Evolutionary conservation across 345 rosid species (phyloP).

Genomic region (Arabidopsis thaliana): TAIR10.1 NC_003076.8:21745501-21746000

Average conservation of each 20-base stretch:
- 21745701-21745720: slow-evolving; percentile 89
- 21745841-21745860: slow-evolving; percentile 70
- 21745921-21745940: slow-evolving; percentile 71
- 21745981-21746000: neutral
- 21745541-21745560: slow-evolving; percentile 81
- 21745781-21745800: slow-evolving; percentile 70
- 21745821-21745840: slow-evolving; percentile 83
- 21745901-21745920: slow-evolving; percentile 66
- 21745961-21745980: slow-evolving; percentile 67
- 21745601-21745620: slow-evolving; percentile 69
- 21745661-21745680: slow-evolving; percentile 71
- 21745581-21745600: slow-evolving; percentile 81
- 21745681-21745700: slow-evolving; percentile 67
- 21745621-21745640: slow-evolving; percentile 67
- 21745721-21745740: slow-evolving; percentile 79
- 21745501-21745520: slow-evolving; percentile 79
- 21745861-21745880: slow-evolving; percentile 51
- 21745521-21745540: slow-evolving; percentile 88
- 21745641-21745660: slow-evolving; percentile 63
- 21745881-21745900: slow-evolving; percentile 65
- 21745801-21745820: slow-evolving; percentile 75
- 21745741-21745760: slow-evolving; percentile 71
- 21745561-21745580: slow-evolving; percentile 66
- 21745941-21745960: slow-evolving; percentile 59
- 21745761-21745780: slow-evolving; percentile 53